Percentiles rank a stretch among this genome's conserved stretches.
These are phyloP conservation scores for Boletus tylopilopsis DNA, from an alignment of 768 basidiomycete genomes.

Conservation along the genomic window DNA sequence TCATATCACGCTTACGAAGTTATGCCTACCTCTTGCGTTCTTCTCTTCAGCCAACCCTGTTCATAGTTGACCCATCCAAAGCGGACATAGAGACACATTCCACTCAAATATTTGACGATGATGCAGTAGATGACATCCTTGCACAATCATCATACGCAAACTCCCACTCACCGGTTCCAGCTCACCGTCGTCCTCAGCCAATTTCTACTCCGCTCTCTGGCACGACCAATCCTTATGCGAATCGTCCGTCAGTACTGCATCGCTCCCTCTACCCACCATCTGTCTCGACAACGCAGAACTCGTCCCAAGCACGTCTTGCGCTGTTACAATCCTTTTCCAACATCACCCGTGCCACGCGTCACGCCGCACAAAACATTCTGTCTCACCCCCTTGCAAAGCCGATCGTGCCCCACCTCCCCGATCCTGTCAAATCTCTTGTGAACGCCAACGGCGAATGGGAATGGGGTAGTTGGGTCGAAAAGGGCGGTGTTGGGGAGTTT, in stretches of 20 bases:
- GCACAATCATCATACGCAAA: conserved; percentile 73
- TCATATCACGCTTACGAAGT: conserved; percentile 68
- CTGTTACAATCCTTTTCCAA: conserved; percentile 93
- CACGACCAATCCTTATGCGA: conserved; percentile 52
- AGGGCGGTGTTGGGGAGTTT: conserved; percentile 91
- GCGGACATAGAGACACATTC: conserved; percentile 93
- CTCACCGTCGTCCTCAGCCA: conserved; percentile 72
- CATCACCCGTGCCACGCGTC: conserved; percentile 87
- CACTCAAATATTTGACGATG: conserved; percentile 77
- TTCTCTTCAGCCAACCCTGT: conserved; percentile 79
- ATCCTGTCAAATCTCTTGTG: conserved; percentile 87
- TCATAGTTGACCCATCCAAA: conserved; percentile 88
- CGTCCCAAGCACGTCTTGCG: conserved; percentile 73
- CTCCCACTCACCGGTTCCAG: conserved; percentile 80
- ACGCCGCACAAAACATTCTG: conserved; percentile 91
- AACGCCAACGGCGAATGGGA: conserved; percentile 88
- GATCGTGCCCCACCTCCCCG: conserved; percentile 92
- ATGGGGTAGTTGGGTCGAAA: conserved; percentile 92
- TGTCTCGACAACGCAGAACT: conserved; percentile 45
- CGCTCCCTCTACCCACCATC: conserved; percentile 62
- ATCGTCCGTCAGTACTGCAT: conserved; percentile 75
- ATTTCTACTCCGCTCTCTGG: conserved; percentile 39
- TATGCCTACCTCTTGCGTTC: conserved; percentile 85
- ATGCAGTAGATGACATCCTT: conserved; percentile 84
- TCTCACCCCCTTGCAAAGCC: conserved; percentile 96